Base-by-base conservation (phyloP, 768 basidiomycete species). In the Leccinellum rugosiceps region DNA sequence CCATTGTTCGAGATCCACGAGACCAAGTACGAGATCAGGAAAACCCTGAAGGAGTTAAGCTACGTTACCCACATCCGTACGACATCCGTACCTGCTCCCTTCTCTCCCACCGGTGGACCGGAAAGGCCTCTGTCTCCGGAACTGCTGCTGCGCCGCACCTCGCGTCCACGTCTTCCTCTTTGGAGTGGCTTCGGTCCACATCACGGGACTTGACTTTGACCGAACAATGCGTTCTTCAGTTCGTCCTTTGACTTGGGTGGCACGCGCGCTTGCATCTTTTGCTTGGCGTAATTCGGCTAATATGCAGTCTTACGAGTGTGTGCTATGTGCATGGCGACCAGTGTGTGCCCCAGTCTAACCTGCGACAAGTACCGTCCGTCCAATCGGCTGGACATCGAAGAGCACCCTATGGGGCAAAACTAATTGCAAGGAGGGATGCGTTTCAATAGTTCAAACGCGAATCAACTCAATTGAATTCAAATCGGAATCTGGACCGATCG, bases 1-100 rank as follows among this genome's bases (percentile, higher is more conserved):
- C 41, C 41, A 43, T 43, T 43, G n/a, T 25, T n/a, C 35, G 47
- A 60, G 63, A 70, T 70, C 61, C 65, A 30, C 65, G 21, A 61
- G 31, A 51, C n/a, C 51, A 57, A 43, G 60, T 49, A 63, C 59
- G 57, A 54, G 34, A 68, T 72, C 61, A 63, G 57, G 55, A 45
- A 62, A 72, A 53, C 69, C 69, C 71, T 68, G 68, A 71, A 67
- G 69, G 63, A 72, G 70, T 62, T 70, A 72, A 63, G 45, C 66
- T 67, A 67, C 45, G 57, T 65, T 47, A 69, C 53, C 38, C 43
- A 31, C 11, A 25, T 25, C 32, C 43, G 55, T 43, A 43, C 41
- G 9, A 41, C 32, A 41, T 15, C 44, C 44, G 44, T 69, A 56
- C 60, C 65, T 56, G 50, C 61, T 32, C 13, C 17, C 35, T 34